Conservation (phyloP, 2,329 filamentous ascomycete genomes). For the Colletotrichum horii region DNA sequence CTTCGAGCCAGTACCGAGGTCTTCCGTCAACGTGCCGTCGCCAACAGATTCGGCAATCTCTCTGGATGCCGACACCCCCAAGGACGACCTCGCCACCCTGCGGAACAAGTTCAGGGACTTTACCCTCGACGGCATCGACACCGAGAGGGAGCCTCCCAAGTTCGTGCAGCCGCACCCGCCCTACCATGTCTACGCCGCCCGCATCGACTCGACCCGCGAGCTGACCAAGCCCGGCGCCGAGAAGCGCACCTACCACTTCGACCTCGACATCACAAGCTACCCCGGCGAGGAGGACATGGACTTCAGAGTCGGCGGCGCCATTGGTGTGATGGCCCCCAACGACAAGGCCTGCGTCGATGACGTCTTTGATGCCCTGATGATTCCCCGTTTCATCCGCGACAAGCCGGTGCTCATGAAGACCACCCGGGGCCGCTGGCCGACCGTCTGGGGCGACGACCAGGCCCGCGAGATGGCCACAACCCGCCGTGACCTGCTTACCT, state of each 20-base stretch:
- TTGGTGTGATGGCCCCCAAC: slow-evolving; percentile 92
- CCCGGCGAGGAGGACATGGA: slow-evolving; percentile 83
- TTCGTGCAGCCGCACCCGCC: slow-evolving; percentile 96
- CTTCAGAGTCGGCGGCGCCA: slow-evolving; percentile 95
- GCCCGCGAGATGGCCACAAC: slow-evolving; percentile 88
- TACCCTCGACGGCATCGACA: slow-evolving; percentile 54
- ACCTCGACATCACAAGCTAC: slow-evolving; percentile 95
- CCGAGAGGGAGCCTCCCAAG: slow-evolving; percentile 74
- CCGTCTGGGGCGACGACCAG: slow-evolving; percentile 94
- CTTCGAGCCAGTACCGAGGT: slow-evolving; percentile 62
- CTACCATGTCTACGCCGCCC: slow-evolving; percentile 90
- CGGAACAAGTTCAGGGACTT: slow-evolving; percentile 30
- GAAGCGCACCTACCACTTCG: slow-evolving; percentile 97
- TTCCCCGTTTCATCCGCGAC: slow-evolving; percentile 83
- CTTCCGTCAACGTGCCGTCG: slow-evolving; percentile 38
- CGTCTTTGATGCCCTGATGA: slow-evolving; percentile 79
- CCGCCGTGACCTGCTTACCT: slow-evolving; percentile 88
- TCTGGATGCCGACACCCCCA: slow-evolving; percentile 43
- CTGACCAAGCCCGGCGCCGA: slow-evolving; percentile 87
- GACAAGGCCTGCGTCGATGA: slow-evolving; percentile 78
- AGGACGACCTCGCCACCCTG: slow-evolving; percentile 29
- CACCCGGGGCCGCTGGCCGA: slow-evolving; percentile 86
- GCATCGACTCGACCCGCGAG: slow-evolving; percentile 82
- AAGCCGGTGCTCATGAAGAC: slow-evolving; percentile 84
- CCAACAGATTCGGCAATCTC: slow-evolving; percentile 56